Evolutionary conservation across 1,284 basidiomycete genomes (phyloP).

Genomic region (Psilocybe mexicana): DNA sequence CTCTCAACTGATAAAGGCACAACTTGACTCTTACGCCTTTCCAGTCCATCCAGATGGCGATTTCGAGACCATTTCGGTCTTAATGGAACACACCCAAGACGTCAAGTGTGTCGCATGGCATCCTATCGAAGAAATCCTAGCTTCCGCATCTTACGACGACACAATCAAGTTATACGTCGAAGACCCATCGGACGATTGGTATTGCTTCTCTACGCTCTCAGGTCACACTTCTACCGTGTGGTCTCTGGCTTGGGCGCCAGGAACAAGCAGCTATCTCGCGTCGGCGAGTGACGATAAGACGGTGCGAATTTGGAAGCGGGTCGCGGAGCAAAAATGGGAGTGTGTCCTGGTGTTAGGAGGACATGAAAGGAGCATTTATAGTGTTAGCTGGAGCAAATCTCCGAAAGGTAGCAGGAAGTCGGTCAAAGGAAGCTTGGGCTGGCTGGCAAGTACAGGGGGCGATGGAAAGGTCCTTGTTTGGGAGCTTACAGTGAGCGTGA

Average conservation of each 20-base stretch:
- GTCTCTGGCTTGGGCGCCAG: conserved; percentile 81
- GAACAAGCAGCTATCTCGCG: conserved; percentile 65
- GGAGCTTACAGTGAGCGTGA: conserved; percentile 58
- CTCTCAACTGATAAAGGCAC: not conserved
- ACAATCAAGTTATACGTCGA: conserved; percentile 94
- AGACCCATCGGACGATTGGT: conserved; percentile 96
- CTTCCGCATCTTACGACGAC: conserved; percentile 97
- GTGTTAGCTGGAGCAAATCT: conserved; percentile 64
- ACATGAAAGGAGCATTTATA: conserved; percentile 78
- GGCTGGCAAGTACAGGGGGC: conserved; percentile 73
- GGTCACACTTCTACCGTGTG: conserved; percentile 92
- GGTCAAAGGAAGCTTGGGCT: conserved; percentile 51
- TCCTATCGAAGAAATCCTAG: conserved; percentile 94
- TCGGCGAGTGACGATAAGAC: conserved; percentile 81
- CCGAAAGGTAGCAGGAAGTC: conserved; percentile 20
- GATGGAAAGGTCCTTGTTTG: conserved; percentile 80
- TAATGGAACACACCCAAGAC: conserved; percentile 98
- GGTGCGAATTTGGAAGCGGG: conserved; percentile 69
- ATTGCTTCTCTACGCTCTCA: conserved; percentile 77
- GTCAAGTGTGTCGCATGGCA: conserved; percentile 97
- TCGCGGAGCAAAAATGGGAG: conserved; percentile 59
- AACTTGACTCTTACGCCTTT: not conserved
- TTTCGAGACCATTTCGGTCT: conserved; percentile 92
- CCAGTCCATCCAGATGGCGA: conserved; percentile 88
- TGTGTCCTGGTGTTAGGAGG: conserved; percentile 54